These are phyloP conservation scores for Malus hybrid DNA, from an alignment of 331 rosid species.

Conservation along the genomic window DNA sequence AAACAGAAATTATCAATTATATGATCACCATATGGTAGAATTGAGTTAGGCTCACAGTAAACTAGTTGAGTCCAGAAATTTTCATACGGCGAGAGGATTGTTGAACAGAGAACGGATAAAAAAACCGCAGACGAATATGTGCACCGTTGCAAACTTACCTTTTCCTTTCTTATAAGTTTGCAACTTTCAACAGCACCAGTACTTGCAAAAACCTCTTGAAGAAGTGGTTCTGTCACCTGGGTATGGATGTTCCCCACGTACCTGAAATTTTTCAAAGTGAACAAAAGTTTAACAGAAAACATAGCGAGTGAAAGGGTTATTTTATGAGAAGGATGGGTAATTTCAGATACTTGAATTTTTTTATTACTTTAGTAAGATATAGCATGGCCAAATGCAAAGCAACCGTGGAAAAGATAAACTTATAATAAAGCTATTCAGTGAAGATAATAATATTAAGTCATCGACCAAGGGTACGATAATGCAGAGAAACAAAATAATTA, in stretches of 20 bases:
- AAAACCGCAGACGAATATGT: background rate
- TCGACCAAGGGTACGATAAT: background rate
- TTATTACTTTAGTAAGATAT: background rate
- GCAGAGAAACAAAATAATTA: background rate
- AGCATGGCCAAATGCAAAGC: background rate
- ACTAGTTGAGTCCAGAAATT: background rate
- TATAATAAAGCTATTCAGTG: background rate
- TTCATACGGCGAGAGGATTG: background rate
- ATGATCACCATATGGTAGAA: background rate
- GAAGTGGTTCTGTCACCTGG: constrained; percentile 93
- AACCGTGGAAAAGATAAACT: background rate
- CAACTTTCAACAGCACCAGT: constrained; percentile 93
- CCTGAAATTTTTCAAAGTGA: constrained; percentile 60
- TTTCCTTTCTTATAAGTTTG: constrained; percentile 91
- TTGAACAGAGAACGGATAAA: background rate
- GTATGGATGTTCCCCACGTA: constrained; percentile 91
- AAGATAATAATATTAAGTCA: background rate
- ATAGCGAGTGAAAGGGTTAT: background rate
- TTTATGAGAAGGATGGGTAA: background rate
- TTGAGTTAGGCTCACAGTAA: background rate
- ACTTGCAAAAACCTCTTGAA: constrained; percentile 94
- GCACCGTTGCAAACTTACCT: constrained; percentile 34
- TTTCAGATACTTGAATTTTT: background rate
- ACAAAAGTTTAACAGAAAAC: constrained; percentile 24
- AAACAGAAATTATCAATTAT: constrained; percentile 15